Evolutionary conservation across 2,329 filamentous ascomycete genomes (phyloP).

Genomic region (Sclerotinia nivalis): DNA sequence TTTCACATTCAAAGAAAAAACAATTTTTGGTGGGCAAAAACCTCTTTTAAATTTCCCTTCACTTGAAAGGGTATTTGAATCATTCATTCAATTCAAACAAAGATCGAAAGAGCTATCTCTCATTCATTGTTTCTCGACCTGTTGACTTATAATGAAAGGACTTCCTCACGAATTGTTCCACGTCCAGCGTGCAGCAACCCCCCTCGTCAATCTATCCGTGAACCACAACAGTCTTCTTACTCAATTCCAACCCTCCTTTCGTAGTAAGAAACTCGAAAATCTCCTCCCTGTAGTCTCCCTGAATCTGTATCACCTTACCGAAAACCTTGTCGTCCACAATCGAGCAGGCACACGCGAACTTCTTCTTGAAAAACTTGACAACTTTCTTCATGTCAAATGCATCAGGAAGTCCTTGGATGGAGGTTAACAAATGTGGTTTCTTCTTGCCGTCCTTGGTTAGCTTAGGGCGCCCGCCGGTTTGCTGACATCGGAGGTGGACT

Average conservation of each 20-base stretch:
- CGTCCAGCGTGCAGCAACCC: not conserved
- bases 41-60: slow-evolving; percentile 1
- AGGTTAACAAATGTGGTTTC: not conserved
- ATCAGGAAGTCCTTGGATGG: not conserved
- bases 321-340: not conserved
- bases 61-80: not conserved
- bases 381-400: not conserved
- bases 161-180: too few species aligned
- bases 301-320: not conserved
- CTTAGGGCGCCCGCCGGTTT: not conserved
- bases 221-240: not conserved
- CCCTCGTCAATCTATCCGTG: not conserved
- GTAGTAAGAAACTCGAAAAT: not conserved
- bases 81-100: not conserved
- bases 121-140: not conserved
- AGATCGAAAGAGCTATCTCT: not conserved
- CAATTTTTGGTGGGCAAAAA: not conserved
- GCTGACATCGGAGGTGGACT: not conserved
- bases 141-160: not conserved
- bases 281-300: not conserved
- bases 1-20: not conserved
- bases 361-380: not conserved
- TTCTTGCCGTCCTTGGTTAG: not conserved
- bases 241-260: not conserved
- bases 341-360: not conserved